These are phyloP conservation scores for Kwoniella dejecticola DNA, from an alignment of 768 basidiomycete genomes.

Conservation along the genomic window DNA sequence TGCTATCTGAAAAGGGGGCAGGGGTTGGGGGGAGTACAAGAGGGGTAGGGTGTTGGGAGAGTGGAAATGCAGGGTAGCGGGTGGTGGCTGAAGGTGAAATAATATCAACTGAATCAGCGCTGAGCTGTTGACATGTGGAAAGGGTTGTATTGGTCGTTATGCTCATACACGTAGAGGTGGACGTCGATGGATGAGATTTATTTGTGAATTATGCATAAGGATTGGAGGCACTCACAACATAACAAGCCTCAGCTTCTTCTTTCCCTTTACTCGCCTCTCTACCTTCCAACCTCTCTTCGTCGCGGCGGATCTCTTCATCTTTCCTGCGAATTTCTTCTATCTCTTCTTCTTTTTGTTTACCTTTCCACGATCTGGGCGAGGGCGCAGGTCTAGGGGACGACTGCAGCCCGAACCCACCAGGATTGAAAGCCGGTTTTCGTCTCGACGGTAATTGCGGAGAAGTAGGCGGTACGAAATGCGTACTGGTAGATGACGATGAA, in stretches of 20 bases:
- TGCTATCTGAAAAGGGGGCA: conserved; percentile 66
- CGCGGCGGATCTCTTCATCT: conserved; percentile 31
- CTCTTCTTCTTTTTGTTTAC: conserved; percentile 21
- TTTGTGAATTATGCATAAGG: neutral
- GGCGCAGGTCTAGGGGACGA: conserved; percentile 13
- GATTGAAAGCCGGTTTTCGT: conserved; percentile 36
- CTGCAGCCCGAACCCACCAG: conserved; percentile 40
- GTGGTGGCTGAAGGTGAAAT: conserved; percentile 38
- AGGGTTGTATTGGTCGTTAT: no score
- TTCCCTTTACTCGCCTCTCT: conserved; percentile 26
- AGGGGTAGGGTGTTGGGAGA: conserved; percentile 47
- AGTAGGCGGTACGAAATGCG: conserved; percentile 25
- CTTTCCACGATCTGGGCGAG: conserved; percentile 1
- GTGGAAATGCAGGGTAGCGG: conserved; percentile 49
- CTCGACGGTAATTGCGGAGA: conserved; percentile 38
- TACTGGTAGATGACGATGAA: conserved; percentile 2
- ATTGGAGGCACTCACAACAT: conserved; percentile 46
- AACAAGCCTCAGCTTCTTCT: conserved; percentile 54
- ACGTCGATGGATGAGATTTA: no score
- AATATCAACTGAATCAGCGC: neutral
- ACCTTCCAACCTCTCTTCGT: conserved; percentile 33
- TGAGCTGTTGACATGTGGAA: no score
- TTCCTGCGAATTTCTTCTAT: conserved; percentile 24
- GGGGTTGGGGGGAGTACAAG: conserved; percentile 52
- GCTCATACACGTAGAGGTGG: no score